Conservation (phyloP, 306 rosid genomes). For the Prunus mume region DNA sequence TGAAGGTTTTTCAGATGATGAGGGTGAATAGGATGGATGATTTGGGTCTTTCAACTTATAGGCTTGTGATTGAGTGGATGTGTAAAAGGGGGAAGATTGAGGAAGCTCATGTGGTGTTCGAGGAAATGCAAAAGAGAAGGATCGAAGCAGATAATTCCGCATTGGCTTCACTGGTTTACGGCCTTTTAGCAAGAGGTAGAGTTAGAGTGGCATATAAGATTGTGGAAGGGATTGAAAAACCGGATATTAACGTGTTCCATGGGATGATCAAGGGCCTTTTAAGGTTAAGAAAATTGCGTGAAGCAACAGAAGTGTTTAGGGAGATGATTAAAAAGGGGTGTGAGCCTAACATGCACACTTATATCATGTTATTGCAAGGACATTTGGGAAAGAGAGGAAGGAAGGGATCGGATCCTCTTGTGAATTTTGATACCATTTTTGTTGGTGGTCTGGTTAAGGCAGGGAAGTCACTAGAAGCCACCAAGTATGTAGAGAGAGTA, state of each 20-base stretch:
- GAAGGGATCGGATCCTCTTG: slow-evolving; percentile 68
- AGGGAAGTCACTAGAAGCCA: slow-evolving; percentile 53
- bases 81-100: slow-evolving; percentile 53
- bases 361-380: slow-evolving; percentile 81
- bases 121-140: slow-evolving; percentile 70
- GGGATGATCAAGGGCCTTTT: slow-evolving; percentile 74
- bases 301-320: slow-evolving; percentile 79
- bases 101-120: slow-evolving; percentile 45
- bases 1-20: slow-evolving; percentile 64
- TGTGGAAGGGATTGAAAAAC: slow-evolving; percentile 29
- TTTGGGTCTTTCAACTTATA: slow-evolving; percentile 52
- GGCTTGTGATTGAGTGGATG: slow-evolving; percentile 65
- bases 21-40: slow-evolving; percentile 60
- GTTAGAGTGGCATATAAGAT: slow-evolving; percentile 51
- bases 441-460: slow-evolving; percentile 63
- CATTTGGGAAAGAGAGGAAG: slow-evolving; percentile 56
- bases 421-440: slow-evolving; percentile 76
- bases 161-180: slow-evolving; percentile 48
- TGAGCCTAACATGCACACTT: slow-evolving; percentile 71
- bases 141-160: slow-evolving; percentile 47
- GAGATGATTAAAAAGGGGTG: slow-evolving; percentile 59
- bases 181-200: slow-evolving; percentile 54
- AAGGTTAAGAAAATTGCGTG: slow-evolving; percentile 57
- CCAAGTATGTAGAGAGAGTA: slow-evolving; percentile 79
- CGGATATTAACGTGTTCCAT: slow-evolving; percentile 54